These are phyloP conservation scores for Monosporozyma aerobia DNA, from an alignment of 805 yeast genomes.

Conservation along the genomic window DNA sequence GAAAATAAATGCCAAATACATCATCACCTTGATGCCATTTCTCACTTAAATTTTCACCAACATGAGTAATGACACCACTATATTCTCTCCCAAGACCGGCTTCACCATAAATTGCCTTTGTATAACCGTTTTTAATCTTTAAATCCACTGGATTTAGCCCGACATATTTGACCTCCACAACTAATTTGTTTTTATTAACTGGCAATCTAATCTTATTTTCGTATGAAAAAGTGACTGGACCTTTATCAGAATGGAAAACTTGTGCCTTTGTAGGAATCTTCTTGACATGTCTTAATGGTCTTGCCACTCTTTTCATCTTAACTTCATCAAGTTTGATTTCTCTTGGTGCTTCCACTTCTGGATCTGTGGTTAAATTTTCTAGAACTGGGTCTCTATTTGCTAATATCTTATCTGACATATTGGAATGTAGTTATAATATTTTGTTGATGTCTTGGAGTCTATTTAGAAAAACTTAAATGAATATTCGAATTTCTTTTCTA, in stretches of 20 bases:
- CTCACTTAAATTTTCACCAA: conserved; percentile 38
- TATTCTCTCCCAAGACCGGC: conserved; percentile 68
- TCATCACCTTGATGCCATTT: conserved; percentile 48
- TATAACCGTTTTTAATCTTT: conserved; percentile 47
- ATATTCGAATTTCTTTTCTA: too few species aligned
- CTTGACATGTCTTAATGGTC: conserved; percentile 44
- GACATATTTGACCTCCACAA: conserved; percentile 51
- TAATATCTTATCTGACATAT: conserved; percentile 1
- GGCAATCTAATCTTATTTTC: conserved; percentile 45
- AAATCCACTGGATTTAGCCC: conserved; percentile 61
- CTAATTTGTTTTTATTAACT: conserved; percentile 37
- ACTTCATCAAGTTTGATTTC: conserved; percentile 17
- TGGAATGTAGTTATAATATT: neutral
- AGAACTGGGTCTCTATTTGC: conserved; percentile 17
- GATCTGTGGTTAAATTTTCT: conserved; percentile 12
- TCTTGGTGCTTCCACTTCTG: conserved; percentile 19
- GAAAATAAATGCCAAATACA: conserved; percentile 55
- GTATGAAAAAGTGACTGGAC: conserved; percentile 39
- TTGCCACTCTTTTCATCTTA: conserved; percentile 31
- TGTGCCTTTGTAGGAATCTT: conserved; percentile 41
- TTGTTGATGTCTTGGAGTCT: neutral
- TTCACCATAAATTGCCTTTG: conserved; percentile 41
- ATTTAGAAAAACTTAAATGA: too few species aligned
- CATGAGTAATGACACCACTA: conserved; percentile 47
- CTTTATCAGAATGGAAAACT: conserved; percentile 33